Base-by-base conservation (phyloP, 2,329 filamentous ascomycete genomes). In the Hypoxylon sp. region DNA sequence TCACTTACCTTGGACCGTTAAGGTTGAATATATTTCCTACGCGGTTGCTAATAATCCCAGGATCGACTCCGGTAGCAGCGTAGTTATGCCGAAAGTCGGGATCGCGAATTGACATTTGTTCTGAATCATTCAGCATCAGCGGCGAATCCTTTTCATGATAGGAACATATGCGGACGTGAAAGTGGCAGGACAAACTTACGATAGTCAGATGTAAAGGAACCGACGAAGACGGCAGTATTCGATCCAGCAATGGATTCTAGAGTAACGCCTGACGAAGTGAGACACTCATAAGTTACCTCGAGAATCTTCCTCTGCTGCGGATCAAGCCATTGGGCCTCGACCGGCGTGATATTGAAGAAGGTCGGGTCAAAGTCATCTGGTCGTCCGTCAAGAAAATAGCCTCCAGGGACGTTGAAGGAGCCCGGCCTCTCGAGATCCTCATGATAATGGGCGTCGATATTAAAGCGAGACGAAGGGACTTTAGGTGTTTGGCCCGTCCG, bases 241-340 rank as follows among this genome's bases (percentile, higher is more conserved):
- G 67, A 65, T 3, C 71, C 71, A 6, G 58, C 26, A 11, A 74
- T 45, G 1, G 65, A 35, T 1, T 73, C 63, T n/a, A 74, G 53
- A 1, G 69, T 60, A 0, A 75, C 35, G 11, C 77, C 77, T 1
- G 72, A 73, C 2, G 66, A 66, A 37, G 74, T 75, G 2, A 84
- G 62, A 0, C 75, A 73, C 49, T 80, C 77, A 46, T 75, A 78
- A n/a, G 70, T 69, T 0, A 76, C 72, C 48, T 80, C 75, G 3
- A 78, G 69, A 13, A 76, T 63, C 55, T 73, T 70, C 1, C 77
- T 68, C 55, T 78, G 75, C 58, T 79, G 77, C 0, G 78, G 78
- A 43, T 80, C 78, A 57, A 79, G 72, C 20, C 65, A 68, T 43
- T 69, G 67, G n/a, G 75, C 75, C 57, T 80, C 78, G 11, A 69